Evolutionary conservation across 495 filamentous ascomycete genomes (phyloP).

Genomic region (Aspergillus asperescens): DNA sequence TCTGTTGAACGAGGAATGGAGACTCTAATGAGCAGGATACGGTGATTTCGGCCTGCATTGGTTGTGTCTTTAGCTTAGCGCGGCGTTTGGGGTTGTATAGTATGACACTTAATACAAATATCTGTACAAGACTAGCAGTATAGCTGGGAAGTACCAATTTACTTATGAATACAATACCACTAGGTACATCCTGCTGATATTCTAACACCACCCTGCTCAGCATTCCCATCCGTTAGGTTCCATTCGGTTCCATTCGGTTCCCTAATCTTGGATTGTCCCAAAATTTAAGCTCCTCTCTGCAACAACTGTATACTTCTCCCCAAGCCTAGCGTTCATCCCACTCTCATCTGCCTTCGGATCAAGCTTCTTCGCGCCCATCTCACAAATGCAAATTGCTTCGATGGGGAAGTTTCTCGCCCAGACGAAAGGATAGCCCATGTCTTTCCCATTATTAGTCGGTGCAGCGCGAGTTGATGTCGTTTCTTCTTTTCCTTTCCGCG

Average conservation of each 20-base stretch:
- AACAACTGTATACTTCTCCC: conserved; percentile 42
- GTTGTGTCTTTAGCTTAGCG: conserved; percentile 20
- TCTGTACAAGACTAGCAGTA: not conserved
- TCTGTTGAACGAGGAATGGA: conserved; percentile 71
- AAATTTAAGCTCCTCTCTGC: conserved; percentile 30
- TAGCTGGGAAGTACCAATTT: not conserved
- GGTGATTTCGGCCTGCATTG: conserved; percentile 40
- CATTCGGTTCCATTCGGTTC: not conserved
- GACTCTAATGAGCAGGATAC: conserved; percentile 87
- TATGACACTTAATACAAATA: not conserved
- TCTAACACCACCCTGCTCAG: not conserved
- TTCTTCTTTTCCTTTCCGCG: not conserved
- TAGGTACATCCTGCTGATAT: not conserved
- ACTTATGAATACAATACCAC: not conserved
- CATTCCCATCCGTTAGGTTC: no score
- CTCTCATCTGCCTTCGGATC: conserved; percentile 25
- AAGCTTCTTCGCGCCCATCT: conserved; percentile 69
- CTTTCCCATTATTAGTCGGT: not conserved
- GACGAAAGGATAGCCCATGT: conserved; percentile 26
- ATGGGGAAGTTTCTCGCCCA: conserved; percentile 61
- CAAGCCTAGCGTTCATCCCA: conserved; percentile 31
- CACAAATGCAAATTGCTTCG: conserved; percentile 63
- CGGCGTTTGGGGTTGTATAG: conserved; percentile 18
- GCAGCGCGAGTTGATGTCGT: not conserved
- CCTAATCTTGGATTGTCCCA: not conserved